A percentile compares a stretch with the other conserved stretches of the same genome.
phyloP scores from a whole-genome alignment of 257 asterid genomes.

The Solanum tarijense region DNA sequence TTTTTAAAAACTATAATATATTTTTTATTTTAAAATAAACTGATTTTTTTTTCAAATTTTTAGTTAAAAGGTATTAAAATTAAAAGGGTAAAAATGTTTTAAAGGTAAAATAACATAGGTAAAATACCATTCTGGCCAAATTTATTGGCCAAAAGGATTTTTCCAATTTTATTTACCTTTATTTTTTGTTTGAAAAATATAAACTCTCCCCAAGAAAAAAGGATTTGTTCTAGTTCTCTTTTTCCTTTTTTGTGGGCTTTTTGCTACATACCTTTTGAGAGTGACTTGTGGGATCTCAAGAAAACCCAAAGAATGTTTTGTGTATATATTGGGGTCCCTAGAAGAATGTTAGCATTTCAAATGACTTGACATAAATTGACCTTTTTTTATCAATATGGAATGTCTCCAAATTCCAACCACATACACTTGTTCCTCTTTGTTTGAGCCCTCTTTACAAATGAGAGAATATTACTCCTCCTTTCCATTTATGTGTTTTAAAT shows the following conservation, averaged over 20 bases:
- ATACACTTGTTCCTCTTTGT: neutral
- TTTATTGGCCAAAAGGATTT: too few relatives aligned
- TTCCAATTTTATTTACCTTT: neutral
- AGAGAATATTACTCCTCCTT: neutral
- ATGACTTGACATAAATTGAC: conserved; percentile 8
- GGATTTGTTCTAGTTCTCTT: neutral
- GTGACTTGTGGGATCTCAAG: conserved; percentile 4
- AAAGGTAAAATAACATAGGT: too few relatives aligned
- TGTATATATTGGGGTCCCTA: conserved; percentile 3
- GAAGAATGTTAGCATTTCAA: conserved; percentile 4
- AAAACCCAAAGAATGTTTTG: conserved; percentile 12
- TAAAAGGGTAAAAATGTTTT: too few relatives aligned
- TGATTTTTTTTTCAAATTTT: too few relatives aligned
- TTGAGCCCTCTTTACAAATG: neutral
- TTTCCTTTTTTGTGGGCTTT: conserved; percentile 2
- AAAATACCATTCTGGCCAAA: too few relatives aligned
- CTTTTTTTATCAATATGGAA: conserved; percentile 4
- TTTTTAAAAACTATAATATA: too few relatives aligned
- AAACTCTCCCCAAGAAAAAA: neutral
- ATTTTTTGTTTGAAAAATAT: neutral
- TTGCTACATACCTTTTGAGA: conserved; percentile 13
- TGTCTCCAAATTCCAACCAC: conserved; percentile 5
- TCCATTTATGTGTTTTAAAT: neutral
- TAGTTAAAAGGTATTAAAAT: too few relatives aligned
- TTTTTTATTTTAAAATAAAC: too few relatives aligned